Evolutionary conservation across 2,329 filamentous ascomycete species (phyloP).

Genomic region (Colletotrichum siamense): DNA sequence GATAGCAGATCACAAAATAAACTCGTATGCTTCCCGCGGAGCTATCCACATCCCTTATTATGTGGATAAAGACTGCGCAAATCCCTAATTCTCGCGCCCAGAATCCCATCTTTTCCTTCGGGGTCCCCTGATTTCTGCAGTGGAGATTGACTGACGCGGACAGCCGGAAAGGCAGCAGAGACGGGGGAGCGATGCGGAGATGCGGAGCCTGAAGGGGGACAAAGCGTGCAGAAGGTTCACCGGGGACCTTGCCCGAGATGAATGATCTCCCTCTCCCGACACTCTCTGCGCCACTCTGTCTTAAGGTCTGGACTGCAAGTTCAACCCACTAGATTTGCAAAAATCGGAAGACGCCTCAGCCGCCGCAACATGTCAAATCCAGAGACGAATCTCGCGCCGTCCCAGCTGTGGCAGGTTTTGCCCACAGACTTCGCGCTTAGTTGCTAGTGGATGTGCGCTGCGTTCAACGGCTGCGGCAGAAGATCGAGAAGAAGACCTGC

Average conservation of each 20-base stretch:
- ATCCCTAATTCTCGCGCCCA: background rate
- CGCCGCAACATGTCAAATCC: background rate
- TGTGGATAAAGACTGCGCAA: background rate
- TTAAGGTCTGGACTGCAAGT: background rate
- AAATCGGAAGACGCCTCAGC: background rate
- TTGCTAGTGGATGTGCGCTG: background rate
- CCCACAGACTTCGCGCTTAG: background rate
- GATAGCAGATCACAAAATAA: background rate
- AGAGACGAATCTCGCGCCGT: background rate
- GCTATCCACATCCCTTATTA: slow-evolving; percentile 4
- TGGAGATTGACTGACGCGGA: background rate
- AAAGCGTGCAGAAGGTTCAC: slow-evolving; percentile 1
- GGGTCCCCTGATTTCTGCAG: background rate
- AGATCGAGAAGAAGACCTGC: background rate
- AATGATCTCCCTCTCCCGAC: background rate
- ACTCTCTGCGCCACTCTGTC: background rate
- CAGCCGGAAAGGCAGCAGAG: background rate
- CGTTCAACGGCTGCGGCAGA: background rate
- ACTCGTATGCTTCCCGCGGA: background rate
- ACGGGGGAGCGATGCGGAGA: background rate
- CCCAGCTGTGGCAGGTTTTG: background rate
- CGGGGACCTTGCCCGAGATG: background rate
- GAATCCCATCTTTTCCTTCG: background rate
- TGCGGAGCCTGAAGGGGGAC: background rate
- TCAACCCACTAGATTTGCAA: background rate